Evolutionary conservation across 805 yeast genomes (phyloP).

Genomic region (Kodamaea kaohsiungensis): DNA sequence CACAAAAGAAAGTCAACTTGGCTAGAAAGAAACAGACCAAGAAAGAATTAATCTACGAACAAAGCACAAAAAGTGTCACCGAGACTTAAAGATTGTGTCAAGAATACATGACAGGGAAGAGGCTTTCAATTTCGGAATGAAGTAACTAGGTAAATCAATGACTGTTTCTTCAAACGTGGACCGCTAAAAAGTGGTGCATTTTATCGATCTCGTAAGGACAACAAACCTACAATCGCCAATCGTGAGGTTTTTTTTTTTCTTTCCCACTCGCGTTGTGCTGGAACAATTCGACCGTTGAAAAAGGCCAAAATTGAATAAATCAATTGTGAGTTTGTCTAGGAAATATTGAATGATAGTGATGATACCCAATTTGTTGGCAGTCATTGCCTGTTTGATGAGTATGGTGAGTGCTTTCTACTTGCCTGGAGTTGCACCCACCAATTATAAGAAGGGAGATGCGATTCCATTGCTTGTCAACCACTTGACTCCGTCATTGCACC

Average conservation of each 20-base stretch:
- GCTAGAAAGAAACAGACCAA: constrained; percentile 11
- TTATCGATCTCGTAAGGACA: neutral
- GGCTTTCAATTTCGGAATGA: no score
- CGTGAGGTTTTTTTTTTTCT: neutral
- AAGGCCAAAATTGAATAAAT: neutral
- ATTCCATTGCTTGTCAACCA: constrained; percentile 87
- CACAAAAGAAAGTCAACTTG: constrained; percentile 20
- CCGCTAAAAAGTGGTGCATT: no score
- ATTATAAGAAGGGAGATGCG: constrained; percentile 69
- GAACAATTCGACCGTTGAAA: neutral
- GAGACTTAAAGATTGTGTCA: no score
- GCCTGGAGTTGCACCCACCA: constrained; percentile 96
- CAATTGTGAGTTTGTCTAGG: neutral
- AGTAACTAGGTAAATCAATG: no score
- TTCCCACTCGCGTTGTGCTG: neutral
- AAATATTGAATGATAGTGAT: neutral
- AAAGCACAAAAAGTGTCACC: neutral
- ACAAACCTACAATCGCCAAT: neutral
- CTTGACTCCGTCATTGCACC: constrained; percentile 73
- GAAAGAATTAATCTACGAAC: neutral
- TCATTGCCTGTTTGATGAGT: constrained; percentile 6
- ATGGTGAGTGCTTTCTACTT: constrained; percentile 65
- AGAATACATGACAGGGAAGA: no score
- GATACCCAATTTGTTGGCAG: constrained; percentile 3
- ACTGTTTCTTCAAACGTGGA: no score